Base-by-base conservation (phyloP, 2,329 filamentous ascomycete genomes). In the Fusarium drepaniforme region DNA sequence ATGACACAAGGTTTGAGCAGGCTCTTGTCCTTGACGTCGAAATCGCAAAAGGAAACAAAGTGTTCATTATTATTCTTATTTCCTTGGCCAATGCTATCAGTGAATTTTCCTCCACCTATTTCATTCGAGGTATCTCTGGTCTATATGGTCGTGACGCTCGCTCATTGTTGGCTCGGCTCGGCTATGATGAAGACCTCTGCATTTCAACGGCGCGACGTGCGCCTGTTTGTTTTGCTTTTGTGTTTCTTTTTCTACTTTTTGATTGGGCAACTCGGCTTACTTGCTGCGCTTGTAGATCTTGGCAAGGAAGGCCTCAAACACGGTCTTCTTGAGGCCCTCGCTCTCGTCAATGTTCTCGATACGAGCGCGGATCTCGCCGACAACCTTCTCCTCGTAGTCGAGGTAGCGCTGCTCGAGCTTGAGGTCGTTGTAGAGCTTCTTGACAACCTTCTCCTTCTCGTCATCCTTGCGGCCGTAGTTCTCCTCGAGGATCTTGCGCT, bases 231-330 rank as follows among this genome's bases (percentile, higher is more conserved):
- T 70, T 57, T 38, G 18, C 13, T 61, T 65, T 70, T 58, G 57
- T 64, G 69, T 61, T 53, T 65, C 35, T 49, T 66, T 28, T 49
- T 57, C 46, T 59, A 25, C 63, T 42, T 21, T 65, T 66, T 59
- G 25, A 38, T 57, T 12, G 18, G 57, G 21, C 18, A 18, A 16
- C 35, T 44, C 40, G 18, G 13, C 75, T 84, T 94, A 98, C 87
- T 98, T 98, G 90, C 91, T 97, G 82, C 97, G 90, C 92, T 98
- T 98, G 90, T 98, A 98, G 82, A 99, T 98, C 90, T 99, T 99
- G 84, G 89, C 88, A 75, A 99, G 88, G 89, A 98, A 99, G 53
- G 90, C 90, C 79, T 97, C 93, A 78, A 98, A 98, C 46, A 98
- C 90, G 70, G 89, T 90, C 90, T 94, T 97, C 90, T 97, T 98